phyloP scores from a whole-genome alignment of 2,329 filamentous ascomycete genomes.

The Colletotrichum camelliae region DNA sequence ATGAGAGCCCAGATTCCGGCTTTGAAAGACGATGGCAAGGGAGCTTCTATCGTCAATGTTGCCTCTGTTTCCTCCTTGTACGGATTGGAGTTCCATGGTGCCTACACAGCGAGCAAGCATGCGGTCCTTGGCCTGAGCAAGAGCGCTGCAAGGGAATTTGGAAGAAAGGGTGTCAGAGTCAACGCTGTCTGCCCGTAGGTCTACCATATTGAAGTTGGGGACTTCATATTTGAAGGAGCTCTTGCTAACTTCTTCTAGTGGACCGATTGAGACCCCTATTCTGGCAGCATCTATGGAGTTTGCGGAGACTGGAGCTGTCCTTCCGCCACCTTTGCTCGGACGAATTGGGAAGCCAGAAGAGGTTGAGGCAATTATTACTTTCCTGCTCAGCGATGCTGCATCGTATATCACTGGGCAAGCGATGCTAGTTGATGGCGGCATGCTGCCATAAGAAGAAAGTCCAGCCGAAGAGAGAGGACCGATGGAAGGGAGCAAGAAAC shows the following conservation, averaged over 20 bases:
- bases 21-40: slow-evolving; percentile 34
- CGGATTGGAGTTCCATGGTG: slow-evolving; percentile 33
- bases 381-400: slow-evolving; percentile 31
- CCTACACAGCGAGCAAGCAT: slow-evolving; percentile 37
- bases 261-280: slow-evolving; percentile 18
- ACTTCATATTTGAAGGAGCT: not conserved
- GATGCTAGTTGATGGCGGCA: slow-evolving; percentile 30
- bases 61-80: slow-evolving; percentile 44
- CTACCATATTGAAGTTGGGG: fast-evolving
- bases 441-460: not conserved
- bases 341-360: slow-evolving; percentile 31
- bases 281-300: not conserved
- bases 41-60: slow-evolving; percentile 52
- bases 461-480: not conserved
- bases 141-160: slow-evolving; percentile 34
- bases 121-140: slow-evolving; percentile 34
- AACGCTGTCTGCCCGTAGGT: slow-evolving; percentile 33
- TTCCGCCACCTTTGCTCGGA: slow-evolving; percentile 16
- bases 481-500: fast-evolving
- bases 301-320: slow-evolving; percentile 10
- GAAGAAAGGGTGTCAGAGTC: slow-evolving; percentile 26
- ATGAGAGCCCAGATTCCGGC: slow-evolving; percentile 51
- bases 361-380: slow-evolving; percentile 30
- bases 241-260: not conserved
- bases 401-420: slow-evolving; percentile 31